phyloP scores from a whole-genome alignment of 495 filamentous ascomycete species.

The Saxophila tyrrhenica region DNA sequence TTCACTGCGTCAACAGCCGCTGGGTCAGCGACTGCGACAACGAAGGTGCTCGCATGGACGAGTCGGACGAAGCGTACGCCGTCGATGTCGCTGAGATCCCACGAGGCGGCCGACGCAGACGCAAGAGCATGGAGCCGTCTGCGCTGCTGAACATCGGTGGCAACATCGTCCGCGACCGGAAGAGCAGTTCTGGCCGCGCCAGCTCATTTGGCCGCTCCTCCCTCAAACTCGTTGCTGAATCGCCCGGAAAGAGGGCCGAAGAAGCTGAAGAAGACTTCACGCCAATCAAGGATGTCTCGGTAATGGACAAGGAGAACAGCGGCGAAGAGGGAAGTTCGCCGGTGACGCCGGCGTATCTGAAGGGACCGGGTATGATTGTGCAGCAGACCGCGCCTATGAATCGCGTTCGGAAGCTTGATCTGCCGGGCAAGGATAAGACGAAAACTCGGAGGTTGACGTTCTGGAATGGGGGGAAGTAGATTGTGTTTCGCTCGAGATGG shows the following conservation, averaged over 20 bases:
- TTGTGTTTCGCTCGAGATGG: neutral
- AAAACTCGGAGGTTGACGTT: conserved; percentile 17
- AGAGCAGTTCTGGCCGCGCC: conserved; percentile 8
- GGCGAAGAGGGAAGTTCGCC: conserved; percentile 8
- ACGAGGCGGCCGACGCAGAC: conserved; percentile 62
- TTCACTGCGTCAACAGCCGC: conserved; percentile 21
- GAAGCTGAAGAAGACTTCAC: conserved; percentile 1
- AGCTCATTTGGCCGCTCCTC: conserved; percentile 12
- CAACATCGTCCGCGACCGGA: conserved; percentile 14
- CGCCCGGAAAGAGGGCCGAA: conserved; percentile 1
- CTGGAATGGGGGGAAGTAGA: conserved; percentile 5
- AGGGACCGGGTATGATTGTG: conserved; percentile 12
- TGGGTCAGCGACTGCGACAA: conserved; percentile 19
- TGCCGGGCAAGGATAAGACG: conserved; percentile 5
- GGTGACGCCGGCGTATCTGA: conserved; percentile 13
- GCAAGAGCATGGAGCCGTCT: conserved; percentile 87
- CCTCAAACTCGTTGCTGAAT: conserved; percentile 1
- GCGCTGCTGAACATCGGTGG: conserved; percentile 51
- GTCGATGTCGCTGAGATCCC: conserved; percentile 62
- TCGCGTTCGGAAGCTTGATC: conserved; percentile 18
- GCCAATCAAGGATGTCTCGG: neutral
- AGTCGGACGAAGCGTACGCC: conserved; percentile 54
- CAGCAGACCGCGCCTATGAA: conserved; percentile 23
- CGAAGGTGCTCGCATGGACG: conserved; percentile 26
- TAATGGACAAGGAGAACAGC: conserved; percentile 14